Base-by-base conservation (phyloP, 1,284 basidiomycete genomes). In the Cryptococcus sp. region DNA sequence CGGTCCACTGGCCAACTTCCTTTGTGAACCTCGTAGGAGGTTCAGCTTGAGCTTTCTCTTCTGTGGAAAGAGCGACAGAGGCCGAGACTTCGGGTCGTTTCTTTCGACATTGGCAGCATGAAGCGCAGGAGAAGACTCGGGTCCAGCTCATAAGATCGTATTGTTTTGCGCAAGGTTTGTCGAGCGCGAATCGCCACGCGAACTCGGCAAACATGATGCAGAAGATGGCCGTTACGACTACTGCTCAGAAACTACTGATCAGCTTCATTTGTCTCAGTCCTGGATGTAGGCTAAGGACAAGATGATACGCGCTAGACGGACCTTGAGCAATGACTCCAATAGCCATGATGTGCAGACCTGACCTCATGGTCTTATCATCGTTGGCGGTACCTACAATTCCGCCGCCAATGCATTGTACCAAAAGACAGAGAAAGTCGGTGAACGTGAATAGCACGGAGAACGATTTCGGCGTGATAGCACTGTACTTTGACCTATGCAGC, bases 371-470 rank as follows among this genome's bases (percentile, higher is more conserved):
- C 16, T 25, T 41, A 20, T 43, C 48, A 8, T 20, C 35, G 15
- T 45, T n/a, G 15, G 56, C 46, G 8, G 45, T 48, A 15, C 56
- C 56, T n/a, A 58, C 56, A 19, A 47, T 45, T 2, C 56, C 56
- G 11, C 56, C 56, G 13, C 56, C 56, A 17, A 54, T 54, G 20
- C 56, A 58, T 38, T 58, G 56, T 7, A 58, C 50, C 38, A 58
- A 42, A 17, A 58, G 51, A 38, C 56, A 58, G 23, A 58, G 13
- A 43, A 58, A 58, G 46, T 58, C 56, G 15, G 56, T 41, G 39
- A 54, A 42, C 0, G 56, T 58, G 40, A 58, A 58, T 39, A 58
- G 20, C 20, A 41, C 43, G 17, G 56, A 53, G 39, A 58, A 58
- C 17, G 56, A 58, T 13, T 38, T 27, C 8, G 56, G 35, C 6